Evolutionary conservation across 2,329 filamentous ascomycete species (phyloP), one percentile per base, ranked within the genome.

Genomic region (Arthrinium phaeospermum): DNA sequence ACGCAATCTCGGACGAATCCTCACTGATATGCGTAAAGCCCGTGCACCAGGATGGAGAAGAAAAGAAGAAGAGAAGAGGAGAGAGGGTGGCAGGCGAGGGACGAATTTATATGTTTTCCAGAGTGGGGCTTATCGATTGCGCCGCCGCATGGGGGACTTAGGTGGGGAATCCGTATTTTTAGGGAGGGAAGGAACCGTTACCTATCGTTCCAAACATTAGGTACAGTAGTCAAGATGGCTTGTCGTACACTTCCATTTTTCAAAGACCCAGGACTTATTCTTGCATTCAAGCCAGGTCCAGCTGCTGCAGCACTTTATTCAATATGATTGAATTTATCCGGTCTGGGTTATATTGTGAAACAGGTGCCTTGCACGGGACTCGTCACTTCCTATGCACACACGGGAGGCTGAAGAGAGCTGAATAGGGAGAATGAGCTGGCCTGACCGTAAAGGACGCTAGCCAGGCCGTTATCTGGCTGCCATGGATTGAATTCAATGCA

Each of bases 1-100:
- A 94, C 88, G 89, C 89, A 89, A 90, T 90, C 91, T 94, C 93
- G 90, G 93, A 94, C 91, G 89, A 91, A 91, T 94, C 92, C 91
- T 94, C 92, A 94, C 91, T 92, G 91, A 90, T 90, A 91, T 89
- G 89, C 91, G 89, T 93, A 92, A 92, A 89, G 91, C 92, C 91
- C 90, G 85, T 91, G 91, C 91, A 92, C 90, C 87, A 81, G 86
- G 88, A 90, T 90, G 84, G 79, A 80, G 82, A 85, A 82, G 76
- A 82, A 87, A 84, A 80, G 78, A 79, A 81, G 79, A 80, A 80
- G 80, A 41, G 30, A 37, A 69, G 13, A n/a, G 14, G 27, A 49
- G 57, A 37, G 67, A 68, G 24, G 13, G 14, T 6, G 1, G 67
- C n/a, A 22, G n/a, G 67, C 24, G 45, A 30, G 7, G 41, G 19